A percentile compares a stretch with the other conserved stretches of the same genome.
Conservation (phyloP, 1,139 yeast genomes). For the Scheffersomyces illinoinensis region DNA sequence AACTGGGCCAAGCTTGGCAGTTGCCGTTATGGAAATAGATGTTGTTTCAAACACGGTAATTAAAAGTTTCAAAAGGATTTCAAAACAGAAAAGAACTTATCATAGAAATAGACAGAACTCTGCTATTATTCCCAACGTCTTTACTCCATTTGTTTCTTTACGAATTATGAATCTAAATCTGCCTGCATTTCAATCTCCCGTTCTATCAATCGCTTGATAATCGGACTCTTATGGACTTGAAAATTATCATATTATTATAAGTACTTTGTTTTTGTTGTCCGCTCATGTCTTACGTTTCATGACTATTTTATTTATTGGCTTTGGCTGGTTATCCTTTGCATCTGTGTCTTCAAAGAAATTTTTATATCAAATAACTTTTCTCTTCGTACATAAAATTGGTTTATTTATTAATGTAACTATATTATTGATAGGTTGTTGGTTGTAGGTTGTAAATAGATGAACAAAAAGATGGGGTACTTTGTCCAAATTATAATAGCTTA, state of each 20-base stretch:
- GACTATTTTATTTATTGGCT: neutral
- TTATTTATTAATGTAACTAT: slow-evolving; percentile 1
- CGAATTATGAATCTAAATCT: neutral
- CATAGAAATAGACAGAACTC: neutral
- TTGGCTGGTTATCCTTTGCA: neutral
- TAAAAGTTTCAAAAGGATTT: neutral
- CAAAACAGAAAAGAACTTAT: neutral
- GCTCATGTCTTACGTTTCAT: neutral
- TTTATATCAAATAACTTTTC: slow-evolving; percentile 1
- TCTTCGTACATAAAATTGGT: slow-evolving; percentile 2
- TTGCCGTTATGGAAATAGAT: slow-evolving; percentile 87
- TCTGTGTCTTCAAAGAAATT: slow-evolving; percentile 1
- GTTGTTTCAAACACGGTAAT: slow-evolving; percentile 83
- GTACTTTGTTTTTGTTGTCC: neutral
- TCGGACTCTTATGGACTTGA: neutral
- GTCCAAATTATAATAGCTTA: neutral
- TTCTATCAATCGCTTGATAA: neutral
- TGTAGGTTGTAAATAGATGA: neutral
- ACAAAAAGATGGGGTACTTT: neutral
- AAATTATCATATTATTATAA: no score
- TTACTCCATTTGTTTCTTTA: neutral
- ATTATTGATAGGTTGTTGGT: neutral
- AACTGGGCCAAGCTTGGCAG: slow-evolving; percentile 83
- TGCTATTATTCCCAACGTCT: neutral
- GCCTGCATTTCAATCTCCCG: neutral